phyloP scores from a whole-genome alignment of 2,329 filamentous ascomycete genomes.

The Rhynchosporium agropyri region DNA sequence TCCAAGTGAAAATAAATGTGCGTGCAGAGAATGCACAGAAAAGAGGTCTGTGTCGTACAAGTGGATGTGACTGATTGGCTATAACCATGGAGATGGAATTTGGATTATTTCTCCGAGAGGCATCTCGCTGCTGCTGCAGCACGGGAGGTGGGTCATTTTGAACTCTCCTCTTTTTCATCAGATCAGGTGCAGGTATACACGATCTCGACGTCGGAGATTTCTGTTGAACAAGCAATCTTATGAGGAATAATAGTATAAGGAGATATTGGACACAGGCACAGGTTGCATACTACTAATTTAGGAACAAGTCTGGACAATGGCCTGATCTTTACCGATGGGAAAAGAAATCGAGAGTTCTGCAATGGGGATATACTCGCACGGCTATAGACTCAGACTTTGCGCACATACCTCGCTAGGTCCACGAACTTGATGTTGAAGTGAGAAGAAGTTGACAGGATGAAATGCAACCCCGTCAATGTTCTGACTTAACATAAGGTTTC shows the following conservation, averaged over 20 bases:
- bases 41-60: conserved; percentile 21
- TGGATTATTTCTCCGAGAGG: background rate
- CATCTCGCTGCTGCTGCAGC: conserved; percentile 5
- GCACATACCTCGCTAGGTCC: no score
- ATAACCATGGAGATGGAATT: background rate
- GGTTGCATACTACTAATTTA: background rate
- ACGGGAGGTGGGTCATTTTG: background rate
- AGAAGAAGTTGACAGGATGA: no score
- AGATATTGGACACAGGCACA: conserved; percentile 3
- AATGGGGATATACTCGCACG: background rate
- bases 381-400: no score
- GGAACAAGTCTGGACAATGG: background rate
- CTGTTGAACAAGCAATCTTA: no score
- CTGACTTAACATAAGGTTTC: no score
- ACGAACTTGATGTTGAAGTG: no score
- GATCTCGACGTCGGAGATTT: conserved; percentile 1
- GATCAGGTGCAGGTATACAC: background rate
- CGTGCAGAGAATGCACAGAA: background rate
- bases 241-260: background rate
- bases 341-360: background rate
- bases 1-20: background rate
- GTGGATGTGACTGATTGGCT: conserved; percentile 2
- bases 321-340: background rate
- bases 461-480: no score
- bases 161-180: background rate